Evolutionary conservation across 2,329 filamentous ascomycete species (phyloP).

Genomic region (Aspergillus sp.): DNA sequence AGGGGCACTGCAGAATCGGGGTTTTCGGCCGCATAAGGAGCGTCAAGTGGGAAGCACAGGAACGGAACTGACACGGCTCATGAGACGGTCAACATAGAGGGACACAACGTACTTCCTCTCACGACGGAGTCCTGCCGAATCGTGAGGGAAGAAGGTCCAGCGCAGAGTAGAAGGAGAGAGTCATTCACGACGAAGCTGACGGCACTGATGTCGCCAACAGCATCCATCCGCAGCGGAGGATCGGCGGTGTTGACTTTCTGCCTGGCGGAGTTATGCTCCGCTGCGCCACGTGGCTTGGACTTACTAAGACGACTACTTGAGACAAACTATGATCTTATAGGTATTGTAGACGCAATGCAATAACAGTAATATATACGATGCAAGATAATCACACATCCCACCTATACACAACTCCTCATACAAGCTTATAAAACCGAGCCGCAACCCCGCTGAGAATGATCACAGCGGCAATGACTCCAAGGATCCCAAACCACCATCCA

Average conservation of each 20-base stretch:
- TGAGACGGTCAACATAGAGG: neutral
- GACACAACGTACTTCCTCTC: constrained; percentile 4
- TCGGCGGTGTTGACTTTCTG: neutral
- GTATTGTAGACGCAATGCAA: neutral
- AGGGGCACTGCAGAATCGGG: constrained; percentile 68
- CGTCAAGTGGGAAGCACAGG: neutral
- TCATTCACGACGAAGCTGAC: constrained; percentile 1
- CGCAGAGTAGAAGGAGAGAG: neutral
- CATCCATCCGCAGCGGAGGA: neutral
- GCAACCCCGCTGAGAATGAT: constrained; percentile 37
- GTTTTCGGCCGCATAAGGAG: constrained; percentile 49
- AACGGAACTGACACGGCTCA: neutral
- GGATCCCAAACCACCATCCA: constrained; percentile 50
- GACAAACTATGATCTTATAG: no score
- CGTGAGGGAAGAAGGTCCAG: constrained; percentile 6
- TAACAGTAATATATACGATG: neutral
- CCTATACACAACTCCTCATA: constrained; percentile 23
- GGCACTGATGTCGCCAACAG: neutral
- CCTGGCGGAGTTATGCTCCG: neutral
- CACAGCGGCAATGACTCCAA: constrained; percentile 45
- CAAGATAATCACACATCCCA: neutral
- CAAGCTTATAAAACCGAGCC: constrained; percentile 42
- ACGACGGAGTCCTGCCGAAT: constrained; percentile 13
- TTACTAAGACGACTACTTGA: no score
- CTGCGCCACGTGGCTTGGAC: no score